Percentiles rank a stretch among this genome's conserved stretches.
Evolutionary conservation across 331 rosid species (phyloP).

Genomic region (Prunus yedoensis): DNA sequence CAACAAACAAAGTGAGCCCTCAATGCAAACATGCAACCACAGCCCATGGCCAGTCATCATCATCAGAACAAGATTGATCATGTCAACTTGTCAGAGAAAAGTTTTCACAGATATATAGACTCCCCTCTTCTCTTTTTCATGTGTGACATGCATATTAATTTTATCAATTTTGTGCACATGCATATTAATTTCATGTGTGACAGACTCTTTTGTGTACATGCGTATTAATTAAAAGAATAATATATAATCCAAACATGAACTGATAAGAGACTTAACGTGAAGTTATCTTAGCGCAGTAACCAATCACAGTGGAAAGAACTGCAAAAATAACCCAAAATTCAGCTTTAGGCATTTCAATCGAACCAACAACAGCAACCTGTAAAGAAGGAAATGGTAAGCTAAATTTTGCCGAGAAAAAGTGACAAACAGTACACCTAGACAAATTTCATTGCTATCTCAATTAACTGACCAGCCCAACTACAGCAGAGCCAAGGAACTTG

Average conservation of each 20-base stretch:
- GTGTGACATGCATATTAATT: neutral
- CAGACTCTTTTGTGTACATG: too few species aligned
- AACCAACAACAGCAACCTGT: conserved; percentile 87
- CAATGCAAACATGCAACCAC: neutral
- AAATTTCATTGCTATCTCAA: conserved; percentile 13
- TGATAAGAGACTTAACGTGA: conserved; percentile 62
- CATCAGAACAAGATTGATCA: neutral
- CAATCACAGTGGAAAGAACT: conserved; percentile 82
- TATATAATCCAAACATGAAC: neutral
- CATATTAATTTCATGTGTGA: too few species aligned
- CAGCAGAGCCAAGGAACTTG: conserved; percentile 83
- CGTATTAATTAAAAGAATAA: neutral
- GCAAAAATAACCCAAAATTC: conserved; percentile 85
- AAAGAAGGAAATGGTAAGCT: conserved; percentile 19
- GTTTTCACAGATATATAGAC: neutral
- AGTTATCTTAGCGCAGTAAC: conserved; percentile 91
- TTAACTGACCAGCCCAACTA: conserved; percentile 86
- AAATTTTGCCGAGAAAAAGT: conserved; percentile 2
- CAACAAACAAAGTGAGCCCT: neutral
- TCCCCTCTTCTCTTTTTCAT: neutral
- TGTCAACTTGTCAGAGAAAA: neutral
- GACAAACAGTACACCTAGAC: conserved; percentile 1
- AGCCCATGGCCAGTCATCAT: neutral
- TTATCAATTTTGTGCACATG: too few species aligned
- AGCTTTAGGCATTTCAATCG: conserved; percentile 83